These are phyloP conservation scores for Lipomyces spencermartinsiae DNA, from an alignment of 805 yeast genomes.

Conservation along the genomic window DNA sequence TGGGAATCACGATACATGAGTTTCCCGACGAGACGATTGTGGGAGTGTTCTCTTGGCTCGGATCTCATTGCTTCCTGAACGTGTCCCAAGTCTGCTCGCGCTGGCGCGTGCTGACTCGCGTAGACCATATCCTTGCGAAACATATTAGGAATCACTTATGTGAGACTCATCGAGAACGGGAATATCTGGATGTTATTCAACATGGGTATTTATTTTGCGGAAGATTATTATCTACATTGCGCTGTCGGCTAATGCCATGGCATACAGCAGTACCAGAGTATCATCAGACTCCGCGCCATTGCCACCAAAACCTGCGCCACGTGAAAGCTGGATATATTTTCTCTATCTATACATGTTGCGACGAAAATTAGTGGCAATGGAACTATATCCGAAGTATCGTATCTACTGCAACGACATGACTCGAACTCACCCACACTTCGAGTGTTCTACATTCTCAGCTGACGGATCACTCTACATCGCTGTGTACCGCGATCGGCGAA, in stretches of 20 bases:
- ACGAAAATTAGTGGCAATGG: conserved; percentile 24
- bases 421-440: conserved; percentile 25
- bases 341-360: conserved; percentile 29
- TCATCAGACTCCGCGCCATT: background rate
- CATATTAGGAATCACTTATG: conserved; percentile 28
- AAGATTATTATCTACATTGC: background rate
- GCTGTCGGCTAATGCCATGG: background rate
- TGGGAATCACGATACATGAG: conserved; percentile 9
- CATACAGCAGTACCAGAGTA: background rate
- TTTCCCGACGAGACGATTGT: conserved; percentile 29
- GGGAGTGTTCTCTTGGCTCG: conserved; percentile 22
- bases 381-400: conserved; percentile 6
- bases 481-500: conserved; percentile 19
- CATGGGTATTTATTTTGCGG: conserved; percentile 11
- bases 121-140: conserved; percentile 19
- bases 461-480: conserved; percentile 28
- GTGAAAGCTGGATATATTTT: conserved; percentile 14
- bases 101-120: conserved; percentile 17
- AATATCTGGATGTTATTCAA: conserved; percentile 17
- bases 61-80: conserved; percentile 23
- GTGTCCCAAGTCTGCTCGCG: conserved; percentile 29
- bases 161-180: conserved; percentile 11
- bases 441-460: conserved; percentile 27
- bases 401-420: conserved; percentile 1
- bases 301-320: conserved; percentile 11